These are phyloP conservation scores for Trichoderma virens DNA, from an alignment of 495 filamentous ascomycete species.

Conservation along the genomic window DNA sequence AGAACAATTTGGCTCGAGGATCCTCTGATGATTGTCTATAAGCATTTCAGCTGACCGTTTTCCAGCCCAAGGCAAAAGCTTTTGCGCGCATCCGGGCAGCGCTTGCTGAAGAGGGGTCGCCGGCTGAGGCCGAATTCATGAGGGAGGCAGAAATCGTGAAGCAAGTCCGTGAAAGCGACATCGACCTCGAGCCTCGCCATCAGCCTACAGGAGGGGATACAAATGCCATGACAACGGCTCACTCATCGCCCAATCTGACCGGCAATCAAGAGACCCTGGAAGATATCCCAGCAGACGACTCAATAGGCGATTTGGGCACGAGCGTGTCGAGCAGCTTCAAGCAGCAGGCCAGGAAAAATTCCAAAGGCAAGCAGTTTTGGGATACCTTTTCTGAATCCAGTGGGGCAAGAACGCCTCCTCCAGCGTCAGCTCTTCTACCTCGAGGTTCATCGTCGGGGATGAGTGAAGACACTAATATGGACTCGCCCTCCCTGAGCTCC, in stretches of 20 bases:
- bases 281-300: conserved; percentile 52
- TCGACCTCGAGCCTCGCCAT: conserved; percentile 38
- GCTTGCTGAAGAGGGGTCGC: conserved; percentile 77
- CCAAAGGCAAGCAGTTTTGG: conserved; percentile 71
- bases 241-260: conserved; percentile 41
- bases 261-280: conserved; percentile 41
- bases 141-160: conserved; percentile 92
- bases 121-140: conserved; percentile 78
- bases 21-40: background rate
- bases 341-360: conserved; percentile 61
- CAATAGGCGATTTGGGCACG: conserved; percentile 46
- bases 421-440: conserved; percentile 46
- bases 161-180: conserved; percentile 74
- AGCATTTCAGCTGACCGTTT: background rate
- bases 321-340: conserved; percentile 60
- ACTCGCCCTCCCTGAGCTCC: conserved; percentile 56
- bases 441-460: conserved; percentile 52
- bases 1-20: conserved; percentile 15
- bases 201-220: conserved; percentile 13
- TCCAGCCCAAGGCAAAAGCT: conserved; percentile 81
- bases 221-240: conserved; percentile 39
- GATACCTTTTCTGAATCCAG: conserved; percentile 57
- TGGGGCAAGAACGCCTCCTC: conserved; percentile 53
- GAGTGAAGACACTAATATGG: conserved; percentile 71
- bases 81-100: conserved; percentile 90